Conservation (phyloP, 208 protist species). For the Acanthamoeba lenticulata region DNA sequence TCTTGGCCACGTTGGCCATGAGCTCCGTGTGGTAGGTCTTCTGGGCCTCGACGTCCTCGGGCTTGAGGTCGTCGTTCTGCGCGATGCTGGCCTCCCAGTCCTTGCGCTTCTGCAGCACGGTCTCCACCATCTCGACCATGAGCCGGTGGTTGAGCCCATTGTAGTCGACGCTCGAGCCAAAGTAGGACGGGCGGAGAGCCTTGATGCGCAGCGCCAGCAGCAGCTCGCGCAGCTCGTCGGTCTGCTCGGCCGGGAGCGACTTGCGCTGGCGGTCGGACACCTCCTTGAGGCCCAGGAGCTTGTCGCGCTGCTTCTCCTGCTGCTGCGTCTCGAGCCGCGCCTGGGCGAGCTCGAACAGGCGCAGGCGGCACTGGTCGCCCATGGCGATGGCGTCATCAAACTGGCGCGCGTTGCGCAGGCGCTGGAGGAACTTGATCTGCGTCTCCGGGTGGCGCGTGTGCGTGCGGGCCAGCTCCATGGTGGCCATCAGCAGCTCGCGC, state of each 20-base stretch:
- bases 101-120: slow-evolving; percentile 10
- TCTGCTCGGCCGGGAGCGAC: not conserved
- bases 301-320: slow-evolving; percentile 21
- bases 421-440: not conserved
- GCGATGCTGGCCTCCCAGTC: not conserved
- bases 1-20: slow-evolving; percentile 49
- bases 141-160: not conserved
- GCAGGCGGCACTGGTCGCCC: slow-evolving; percentile 5
- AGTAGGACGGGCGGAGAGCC: not conserved
- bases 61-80: not conserved
- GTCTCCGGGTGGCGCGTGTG: not conserved
- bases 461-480: not conserved
- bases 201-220: not conserved
- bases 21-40: not conserved
- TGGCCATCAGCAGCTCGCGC: not conserved
- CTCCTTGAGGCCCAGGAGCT: not conserved
- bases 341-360: slow-evolving; percentile 32
- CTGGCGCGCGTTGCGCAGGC: not conserved
- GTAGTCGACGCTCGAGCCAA: not conserved
- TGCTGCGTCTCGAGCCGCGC: not conserved
- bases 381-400: not conserved
- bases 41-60: not conserved
- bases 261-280: slow-evolving; percentile 24
- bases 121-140: not conserved
- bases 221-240: not conserved